Evolutionary conservation across 2,329 filamentous ascomycete genomes (phyloP).

Genomic region (Verticillium zaregamsianum): DNA sequence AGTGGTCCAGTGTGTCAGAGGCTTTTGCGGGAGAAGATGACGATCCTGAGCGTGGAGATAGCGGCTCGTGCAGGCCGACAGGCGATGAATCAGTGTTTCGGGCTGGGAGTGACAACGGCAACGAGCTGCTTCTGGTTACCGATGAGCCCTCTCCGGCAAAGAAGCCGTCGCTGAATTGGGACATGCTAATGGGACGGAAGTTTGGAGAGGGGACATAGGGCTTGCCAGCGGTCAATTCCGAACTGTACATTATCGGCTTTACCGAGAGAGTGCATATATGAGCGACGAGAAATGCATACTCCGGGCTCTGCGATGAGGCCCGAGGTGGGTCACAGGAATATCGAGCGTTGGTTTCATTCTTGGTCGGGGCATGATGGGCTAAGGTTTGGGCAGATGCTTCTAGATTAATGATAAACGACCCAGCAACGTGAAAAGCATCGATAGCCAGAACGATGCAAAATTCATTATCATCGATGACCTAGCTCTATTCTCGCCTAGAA

Average conservation of each 20-base stretch:
- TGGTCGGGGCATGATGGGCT: background rate
- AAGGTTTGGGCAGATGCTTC: background rate
- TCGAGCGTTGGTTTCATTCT: background rate
- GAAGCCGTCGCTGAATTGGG: constrained; percentile 6
- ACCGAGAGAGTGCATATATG: too few species aligned
- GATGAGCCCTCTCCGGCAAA: constrained; percentile 16
- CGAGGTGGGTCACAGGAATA: background rate
- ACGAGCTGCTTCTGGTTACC: constrained; percentile 20
- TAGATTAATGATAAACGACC: background rate
- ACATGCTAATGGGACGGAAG: constrained; percentile 1
- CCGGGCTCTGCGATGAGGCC: background rate
- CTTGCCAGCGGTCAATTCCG: background rate
- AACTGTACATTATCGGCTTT: background rate
- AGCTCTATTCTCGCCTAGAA: too few species aligned
- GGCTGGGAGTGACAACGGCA: background rate
- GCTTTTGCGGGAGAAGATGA: constrained; percentile 24
- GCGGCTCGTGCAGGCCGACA: constrained; percentile 25
- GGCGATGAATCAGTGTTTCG: constrained; percentile 13
- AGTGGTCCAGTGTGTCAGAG: constrained; percentile 28
- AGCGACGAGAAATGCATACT: too few species aligned
- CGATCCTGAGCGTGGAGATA: constrained; percentile 8
- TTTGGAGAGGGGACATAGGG: background rate
- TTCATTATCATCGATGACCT: too few species aligned
- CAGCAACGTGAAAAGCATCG: background rate
- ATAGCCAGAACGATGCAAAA: too few species aligned